Evolutionary conservation across 2,329 filamentous ascomycete genomes (phyloP), one percentile per base, ranked within the genome.

Genomic region (Davidsoniella virescens): DNA sequence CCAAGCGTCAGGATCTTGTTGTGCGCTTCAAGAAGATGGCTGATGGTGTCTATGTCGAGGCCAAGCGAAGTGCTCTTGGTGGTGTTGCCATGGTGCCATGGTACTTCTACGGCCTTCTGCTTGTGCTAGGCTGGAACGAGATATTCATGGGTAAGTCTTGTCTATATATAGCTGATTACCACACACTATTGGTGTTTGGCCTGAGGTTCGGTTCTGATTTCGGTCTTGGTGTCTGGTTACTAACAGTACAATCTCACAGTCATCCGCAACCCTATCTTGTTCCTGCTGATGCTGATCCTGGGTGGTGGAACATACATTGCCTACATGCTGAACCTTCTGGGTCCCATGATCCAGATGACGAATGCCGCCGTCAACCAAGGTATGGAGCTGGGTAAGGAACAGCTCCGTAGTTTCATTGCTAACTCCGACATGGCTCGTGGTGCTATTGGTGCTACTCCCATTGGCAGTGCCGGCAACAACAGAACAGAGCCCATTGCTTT

Each of bases 61-160:
- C 92, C 46, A 98, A 98, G 73, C 79, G 92, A 52, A 88, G 90
- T 62, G 92, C 92, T 40, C 93, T 98, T 62, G 92, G 92, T 50
- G 88, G 90, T 52, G 85, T 98, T 59, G 85, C 88, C 4, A 88
- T 95, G 65, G 80, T 98, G 46, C 92, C 92, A 5, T 68, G 94
- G 54, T 96, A 95, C 66, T 95, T 98, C 65, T 98, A 95, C 59
- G 86, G 79, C 40, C 65, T 96, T 51, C 71, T 98, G 51, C 69
- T 98, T 56, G 85, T 87, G 18, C 72, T 98, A 45, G 92, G 92
- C n/a, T 98, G 92, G 92, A 98, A 98, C 65, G 92, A 98, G 67
- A 88, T 98, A 55, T 70, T 94, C 57, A 85, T 88, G 60, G 87
- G 88, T 94, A 73, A 73, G 84, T 63, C 38, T 26, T 33, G 9